phyloP scores from a whole-genome alignment of 768 basidiomycete species.

The Trametes villosa region DNA sequence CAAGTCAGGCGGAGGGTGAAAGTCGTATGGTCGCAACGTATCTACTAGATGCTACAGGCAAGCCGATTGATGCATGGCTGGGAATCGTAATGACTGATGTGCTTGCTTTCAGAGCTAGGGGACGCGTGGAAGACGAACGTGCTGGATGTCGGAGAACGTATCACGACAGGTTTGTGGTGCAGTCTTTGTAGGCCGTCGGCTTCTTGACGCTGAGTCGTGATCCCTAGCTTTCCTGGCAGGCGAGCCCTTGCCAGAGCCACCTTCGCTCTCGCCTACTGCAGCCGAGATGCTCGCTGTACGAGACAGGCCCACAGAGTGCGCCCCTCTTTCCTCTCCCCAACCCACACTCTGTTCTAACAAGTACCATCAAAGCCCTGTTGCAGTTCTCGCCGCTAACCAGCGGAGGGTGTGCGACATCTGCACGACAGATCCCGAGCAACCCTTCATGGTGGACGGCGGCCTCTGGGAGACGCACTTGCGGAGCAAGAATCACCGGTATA shows the following conservation, averaged over 20 bases:
- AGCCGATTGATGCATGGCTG: constrained; percentile 19
- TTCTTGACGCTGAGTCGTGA: not conserved
- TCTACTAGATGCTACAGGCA: constrained; percentile 72
- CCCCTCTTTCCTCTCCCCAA: not conserved
- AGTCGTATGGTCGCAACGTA: constrained; percentile 49
- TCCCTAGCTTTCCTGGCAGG: constrained; percentile 58
- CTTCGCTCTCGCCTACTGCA: constrained; percentile 57
- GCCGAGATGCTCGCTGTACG: constrained; percentile 52
- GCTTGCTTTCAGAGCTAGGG: constrained; percentile 46
- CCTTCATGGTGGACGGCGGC: constrained; percentile 65
- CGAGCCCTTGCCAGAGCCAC: constrained; percentile 57
- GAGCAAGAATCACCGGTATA: constrained; percentile 60
- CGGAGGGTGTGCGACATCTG: constrained; percentile 67
- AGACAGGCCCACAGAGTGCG: constrained; percentile 52
- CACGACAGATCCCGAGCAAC: constrained; percentile 57
- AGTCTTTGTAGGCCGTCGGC: not conserved
- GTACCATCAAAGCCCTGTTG: constrained; percentile 51
- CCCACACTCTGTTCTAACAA: constrained; percentile 6
- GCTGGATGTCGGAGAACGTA: constrained; percentile 49
- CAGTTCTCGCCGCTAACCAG: constrained; percentile 56
- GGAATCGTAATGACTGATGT: not conserved
- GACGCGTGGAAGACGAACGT: constrained; percentile 65
- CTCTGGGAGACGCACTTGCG: constrained; percentile 59
- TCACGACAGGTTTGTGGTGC: constrained; percentile 49
- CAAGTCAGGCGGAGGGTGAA: constrained; percentile 20